Conservation (phyloP, 2,329 filamentous ascomycete species). For the Phialemonium atrogriseum region DNA sequence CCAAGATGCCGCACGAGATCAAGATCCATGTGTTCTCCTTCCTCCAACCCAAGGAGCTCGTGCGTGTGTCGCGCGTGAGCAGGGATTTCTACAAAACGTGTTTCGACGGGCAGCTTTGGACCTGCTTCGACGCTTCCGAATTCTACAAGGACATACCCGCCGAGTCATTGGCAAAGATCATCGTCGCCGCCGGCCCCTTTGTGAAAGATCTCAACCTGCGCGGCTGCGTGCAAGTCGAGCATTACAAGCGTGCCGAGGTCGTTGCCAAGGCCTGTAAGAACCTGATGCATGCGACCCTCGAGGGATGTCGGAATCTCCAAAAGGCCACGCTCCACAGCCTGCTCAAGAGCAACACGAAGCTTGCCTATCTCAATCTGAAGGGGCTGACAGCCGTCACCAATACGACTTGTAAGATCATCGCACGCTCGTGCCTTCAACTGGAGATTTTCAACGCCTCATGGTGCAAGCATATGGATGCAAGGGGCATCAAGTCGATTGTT, state of each 20-base stretch:
- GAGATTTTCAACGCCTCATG: slow-evolving; percentile 85
- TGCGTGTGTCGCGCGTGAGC: slow-evolving; percentile 68
- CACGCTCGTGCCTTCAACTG: slow-evolving; percentile 71
- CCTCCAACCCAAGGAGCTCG: slow-evolving; percentile 70
- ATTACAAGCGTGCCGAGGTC: slow-evolving; percentile 68
- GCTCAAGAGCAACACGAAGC: slow-evolving; percentile 61
- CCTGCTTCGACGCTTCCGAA: slow-evolving; percentile 69
- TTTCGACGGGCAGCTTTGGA: slow-evolving; percentile 94
- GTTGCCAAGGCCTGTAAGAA: slow-evolving; percentile 82
- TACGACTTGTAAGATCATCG: slow-evolving; percentile 77
- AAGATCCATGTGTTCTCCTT: slow-evolving; percentile 70
- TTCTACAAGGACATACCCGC: slow-evolving; percentile 86
- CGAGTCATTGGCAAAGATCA: slow-evolving; percentile 75
- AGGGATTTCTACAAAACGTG: slow-evolving; percentile 74
- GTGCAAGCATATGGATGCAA: slow-evolving; percentile 79
- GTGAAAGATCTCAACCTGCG: slow-evolving; percentile 83
- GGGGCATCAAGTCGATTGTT: slow-evolving; percentile 65
- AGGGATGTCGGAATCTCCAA: slow-evolving; percentile 82
- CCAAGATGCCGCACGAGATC: slow-evolving; percentile 72
- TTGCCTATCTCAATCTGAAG: slow-evolving; percentile 81
- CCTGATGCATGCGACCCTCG: slow-evolving; percentile 76
- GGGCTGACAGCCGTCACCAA: slow-evolving; percentile 76
- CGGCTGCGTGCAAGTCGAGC: slow-evolving; percentile 82
- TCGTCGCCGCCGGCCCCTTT: slow-evolving; percentile 79
- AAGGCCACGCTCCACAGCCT: slow-evolving; percentile 71